These are phyloP conservation scores for Peronospora belbahrii DNA, from an alignment of 352 stramenopile genomes.

Conservation along the genomic window DNA sequence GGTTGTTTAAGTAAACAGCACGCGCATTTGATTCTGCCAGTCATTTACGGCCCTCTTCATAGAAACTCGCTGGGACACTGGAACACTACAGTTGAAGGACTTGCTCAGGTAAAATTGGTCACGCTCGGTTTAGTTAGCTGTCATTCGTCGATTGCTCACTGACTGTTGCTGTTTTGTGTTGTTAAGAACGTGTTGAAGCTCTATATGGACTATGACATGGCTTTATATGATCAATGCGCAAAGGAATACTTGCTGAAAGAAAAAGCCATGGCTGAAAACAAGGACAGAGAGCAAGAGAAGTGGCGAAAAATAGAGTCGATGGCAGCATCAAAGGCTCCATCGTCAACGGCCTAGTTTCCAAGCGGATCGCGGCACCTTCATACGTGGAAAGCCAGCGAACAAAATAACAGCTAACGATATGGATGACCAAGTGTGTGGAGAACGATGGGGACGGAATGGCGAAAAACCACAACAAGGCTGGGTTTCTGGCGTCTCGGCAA, in stretches of 20 bases:
- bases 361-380: conserved; percentile 6
- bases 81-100: conserved; percentile 95
- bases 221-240: conserved; percentile 88
- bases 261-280: conserved; percentile 54
- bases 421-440: conserved; percentile 12
- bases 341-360: conserved; percentile 31
- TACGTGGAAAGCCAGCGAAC: conserved; percentile 3
- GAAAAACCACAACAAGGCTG: conserved; percentile 6
- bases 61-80: conserved; percentile 90
- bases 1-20: conserved; percentile 92
- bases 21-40: conserved; percentile 88
- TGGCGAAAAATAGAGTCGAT: conserved; percentile 92
- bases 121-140: conserved; percentile 1
- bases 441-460: conserved; percentile 2
- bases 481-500: neutral
- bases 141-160: neutral
- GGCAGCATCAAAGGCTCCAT: conserved; percentile 59
- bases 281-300: conserved; percentile 80
- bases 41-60: conserved; percentile 90
- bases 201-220: conserved; percentile 92
- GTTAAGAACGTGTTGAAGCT: conserved; percentile 83
- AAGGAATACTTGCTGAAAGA: conserved; percentile 82
- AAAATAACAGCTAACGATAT: conserved; percentile 18
- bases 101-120: conserved; percentile 56
- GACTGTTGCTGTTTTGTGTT: neutral